Conservation (phyloP, 2,329 filamentous ascomycete species). For the Diplodia sapinea region DNA sequence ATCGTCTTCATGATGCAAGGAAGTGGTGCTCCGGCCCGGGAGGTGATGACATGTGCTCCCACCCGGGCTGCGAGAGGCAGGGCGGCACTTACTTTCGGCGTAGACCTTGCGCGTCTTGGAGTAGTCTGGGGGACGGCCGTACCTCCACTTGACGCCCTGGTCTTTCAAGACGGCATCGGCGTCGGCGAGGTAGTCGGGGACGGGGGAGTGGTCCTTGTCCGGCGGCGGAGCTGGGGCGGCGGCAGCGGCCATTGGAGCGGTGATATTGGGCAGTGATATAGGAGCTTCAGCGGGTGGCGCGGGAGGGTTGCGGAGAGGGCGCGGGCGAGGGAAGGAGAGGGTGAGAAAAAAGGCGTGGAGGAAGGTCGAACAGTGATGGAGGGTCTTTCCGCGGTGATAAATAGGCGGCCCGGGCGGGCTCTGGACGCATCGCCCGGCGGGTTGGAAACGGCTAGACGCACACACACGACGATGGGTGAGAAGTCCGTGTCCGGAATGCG, state of each 20-base stretch:
- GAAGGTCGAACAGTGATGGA: not conserved
- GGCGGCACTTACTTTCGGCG: constrained; percentile 58
- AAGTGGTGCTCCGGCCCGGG: constrained; percentile 13
- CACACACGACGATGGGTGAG: constrained; percentile 27
- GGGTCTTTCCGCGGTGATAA: constrained; percentile 3
- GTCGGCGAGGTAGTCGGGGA: constrained; percentile 65
- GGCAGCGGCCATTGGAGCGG: constrained; percentile 27
- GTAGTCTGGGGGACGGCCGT: constrained; percentile 67
- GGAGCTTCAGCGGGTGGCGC: not conserved
- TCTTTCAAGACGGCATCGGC: constrained; percentile 65
- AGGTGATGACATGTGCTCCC: constrained; percentile 25
- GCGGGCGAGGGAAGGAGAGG: not conserved
- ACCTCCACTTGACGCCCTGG: constrained; percentile 62
- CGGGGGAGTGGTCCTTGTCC: constrained; percentile 43
- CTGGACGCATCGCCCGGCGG: constrained; percentile 1
- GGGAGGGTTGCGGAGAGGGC: not conserved
- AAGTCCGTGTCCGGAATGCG: constrained; percentile 24
- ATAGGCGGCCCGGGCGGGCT: constrained; percentile 10
- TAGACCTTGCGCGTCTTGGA: constrained; percentile 66
- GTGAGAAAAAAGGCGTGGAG: constrained; percentile 5
- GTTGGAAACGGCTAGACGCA: constrained; percentile 23
- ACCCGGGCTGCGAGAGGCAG: constrained; percentile 11
- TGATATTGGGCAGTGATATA: not conserved
- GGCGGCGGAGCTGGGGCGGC: constrained; percentile 33
- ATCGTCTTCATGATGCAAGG: constrained; percentile 20